Conservation (phyloP, 2,329 filamentous ascomycete species). For the Dendryphion nanum region DNA sequence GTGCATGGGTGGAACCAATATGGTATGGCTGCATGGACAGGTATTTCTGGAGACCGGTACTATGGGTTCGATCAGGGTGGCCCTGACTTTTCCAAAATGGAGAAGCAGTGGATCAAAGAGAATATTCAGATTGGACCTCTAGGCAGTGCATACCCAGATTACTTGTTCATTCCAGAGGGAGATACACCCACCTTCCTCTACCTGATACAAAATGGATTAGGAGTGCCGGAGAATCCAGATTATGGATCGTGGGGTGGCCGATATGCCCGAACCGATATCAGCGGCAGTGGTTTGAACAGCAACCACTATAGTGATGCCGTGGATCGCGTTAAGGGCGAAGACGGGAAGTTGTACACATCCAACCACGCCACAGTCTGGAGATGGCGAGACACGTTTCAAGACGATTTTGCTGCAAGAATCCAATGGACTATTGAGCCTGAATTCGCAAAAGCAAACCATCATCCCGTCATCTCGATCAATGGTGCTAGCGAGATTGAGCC, state of each 20-base stretch:
- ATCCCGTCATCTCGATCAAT: slow-evolving; percentile 49
- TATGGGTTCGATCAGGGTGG: slow-evolving; percentile 51
- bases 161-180: slow-evolving; percentile 54
- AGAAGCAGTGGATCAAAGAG: slow-evolving; percentile 52
- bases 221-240: slow-evolving; percentile 46
- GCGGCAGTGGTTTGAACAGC: slow-evolving; percentile 31
- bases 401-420: slow-evolving; percentile 51
- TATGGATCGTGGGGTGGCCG: slow-evolving; percentile 54
- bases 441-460: slow-evolving; percentile 44
- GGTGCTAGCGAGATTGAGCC: slow-evolving; percentile 38
- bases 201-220: slow-evolving; percentile 50
- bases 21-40: slow-evolving; percentile 54
- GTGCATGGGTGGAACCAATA: slow-evolving; percentile 59
- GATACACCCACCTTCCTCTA: slow-evolving; percentile 54
- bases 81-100: slow-evolving; percentile 49
- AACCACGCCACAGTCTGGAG: slow-evolving; percentile 55
- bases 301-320: slow-evolving; percentile 41
- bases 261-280: slow-evolving; percentile 38
- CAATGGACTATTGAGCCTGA: slow-evolving; percentile 46
- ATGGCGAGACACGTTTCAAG: slow-evolving; percentile 54
- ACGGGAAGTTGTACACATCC: slow-evolving; percentile 34
- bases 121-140: slow-evolving; percentile 55
- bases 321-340: slow-evolving; percentile 36
- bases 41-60: slow-evolving; percentile 52
- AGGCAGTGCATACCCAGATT: slow-evolving; percentile 43